These are phyloP conservation scores for Rhynchospora tenuis DNA, from an alignment of 176 grass and related monocot genomes.

Conservation along the genomic window DNA sequence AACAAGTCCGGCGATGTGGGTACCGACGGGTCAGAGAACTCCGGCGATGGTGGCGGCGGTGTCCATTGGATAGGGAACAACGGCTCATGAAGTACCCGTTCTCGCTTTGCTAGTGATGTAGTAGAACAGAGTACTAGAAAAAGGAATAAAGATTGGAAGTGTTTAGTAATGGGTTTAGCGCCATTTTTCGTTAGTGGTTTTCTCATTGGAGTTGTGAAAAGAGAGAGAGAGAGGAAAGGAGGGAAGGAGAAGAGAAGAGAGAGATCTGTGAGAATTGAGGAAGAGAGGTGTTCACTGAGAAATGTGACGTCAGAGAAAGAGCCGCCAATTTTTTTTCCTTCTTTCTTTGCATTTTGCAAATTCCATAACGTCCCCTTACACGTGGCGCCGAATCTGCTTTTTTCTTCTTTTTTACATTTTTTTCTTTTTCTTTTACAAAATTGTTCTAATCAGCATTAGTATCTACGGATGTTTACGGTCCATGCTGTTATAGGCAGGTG, in stretches of 20 bases:
- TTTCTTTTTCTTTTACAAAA: slow-evolving; percentile 20
- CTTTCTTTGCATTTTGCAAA: background rate
- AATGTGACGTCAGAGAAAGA: slow-evolving; percentile 22
- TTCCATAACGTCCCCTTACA: slow-evolving; percentile 27
- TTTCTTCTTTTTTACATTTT: slow-evolving; percentile 14
- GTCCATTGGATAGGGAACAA: slow-evolving; percentile 90
- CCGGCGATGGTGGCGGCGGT: slow-evolving; percentile 51
- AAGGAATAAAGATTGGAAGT: background rate
- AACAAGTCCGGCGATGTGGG: slow-evolving; percentile 54
- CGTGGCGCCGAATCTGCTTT: slow-evolving; percentile 64
- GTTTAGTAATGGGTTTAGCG: background rate
- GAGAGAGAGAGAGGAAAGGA: background rate
- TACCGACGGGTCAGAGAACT: slow-evolving; percentile 32
- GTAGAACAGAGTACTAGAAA: background rate
- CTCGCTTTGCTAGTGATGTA: background rate
- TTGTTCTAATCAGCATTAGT: background rate
- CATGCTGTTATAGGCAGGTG: background rate
- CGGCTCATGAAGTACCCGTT: slow-evolving; percentile 72
- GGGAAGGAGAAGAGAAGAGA: background rate
- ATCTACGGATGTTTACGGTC: background rate
- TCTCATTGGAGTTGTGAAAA: slow-evolving; percentile 28
- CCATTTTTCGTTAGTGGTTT: slow-evolving; percentile 4
- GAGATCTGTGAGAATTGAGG: slow-evolving; percentile 4
- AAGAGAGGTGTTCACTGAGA: background rate
- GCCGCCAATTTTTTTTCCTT: slow-evolving; percentile 33